Percentiles rank a stretch among this genome's conserved stretches.
These are phyloP conservation scores for Candida rishiriensis DNA, from an alignment of 805 yeast species.

Conservation along the genomic window DNA sequence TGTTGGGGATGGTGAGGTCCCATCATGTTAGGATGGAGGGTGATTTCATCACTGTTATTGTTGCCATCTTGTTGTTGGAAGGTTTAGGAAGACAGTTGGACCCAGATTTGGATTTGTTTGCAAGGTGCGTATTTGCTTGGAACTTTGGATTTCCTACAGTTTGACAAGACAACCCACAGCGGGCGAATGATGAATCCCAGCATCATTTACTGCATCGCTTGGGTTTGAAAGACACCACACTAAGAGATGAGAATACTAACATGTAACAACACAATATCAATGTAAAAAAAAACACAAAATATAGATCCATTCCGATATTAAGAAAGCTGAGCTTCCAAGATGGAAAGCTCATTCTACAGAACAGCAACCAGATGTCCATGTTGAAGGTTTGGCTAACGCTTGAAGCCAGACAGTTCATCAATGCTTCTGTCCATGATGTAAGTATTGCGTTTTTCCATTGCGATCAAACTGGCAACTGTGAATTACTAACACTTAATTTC, in stretches of 20 bases:
- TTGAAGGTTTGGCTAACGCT: constrained; percentile 85
- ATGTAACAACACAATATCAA: constrained; percentile 10
- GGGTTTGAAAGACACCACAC: not conserved
- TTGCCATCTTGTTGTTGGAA: constrained; percentile 84
- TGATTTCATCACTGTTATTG: constrained; percentile 92
- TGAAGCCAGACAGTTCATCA: constrained; percentile 83
- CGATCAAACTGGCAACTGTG: not conserved
- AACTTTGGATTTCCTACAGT: constrained; percentile 33
- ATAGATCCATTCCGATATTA: constrained; percentile 76
- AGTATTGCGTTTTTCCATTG: constrained; percentile 26
- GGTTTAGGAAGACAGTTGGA: constrained; percentile 95
- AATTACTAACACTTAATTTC: constrained; percentile 8
- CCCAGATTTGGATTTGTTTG: constrained; percentile 89
- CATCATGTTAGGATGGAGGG: constrained; percentile 99
- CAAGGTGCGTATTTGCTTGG: constrained; percentile 76
- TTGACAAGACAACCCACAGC: constrained; percentile 7
- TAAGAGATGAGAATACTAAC: constrained; percentile 15
- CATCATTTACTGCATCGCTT: too few species aligned
- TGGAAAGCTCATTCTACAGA: constrained; percentile 51
- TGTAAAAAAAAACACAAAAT: not conserved
- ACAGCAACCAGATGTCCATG: constrained; percentile 70
- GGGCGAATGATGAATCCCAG: not conserved
- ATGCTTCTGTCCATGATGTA: constrained; percentile 76
- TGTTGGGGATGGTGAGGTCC: constrained; percentile 82
- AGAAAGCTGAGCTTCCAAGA: constrained; percentile 76